Evolutionary conservation across 2,329 filamentous ascomycete species (phyloP), one percentile per base, ranked within the genome.

Genomic region (Neopestalotiopsis rosae): DNA sequence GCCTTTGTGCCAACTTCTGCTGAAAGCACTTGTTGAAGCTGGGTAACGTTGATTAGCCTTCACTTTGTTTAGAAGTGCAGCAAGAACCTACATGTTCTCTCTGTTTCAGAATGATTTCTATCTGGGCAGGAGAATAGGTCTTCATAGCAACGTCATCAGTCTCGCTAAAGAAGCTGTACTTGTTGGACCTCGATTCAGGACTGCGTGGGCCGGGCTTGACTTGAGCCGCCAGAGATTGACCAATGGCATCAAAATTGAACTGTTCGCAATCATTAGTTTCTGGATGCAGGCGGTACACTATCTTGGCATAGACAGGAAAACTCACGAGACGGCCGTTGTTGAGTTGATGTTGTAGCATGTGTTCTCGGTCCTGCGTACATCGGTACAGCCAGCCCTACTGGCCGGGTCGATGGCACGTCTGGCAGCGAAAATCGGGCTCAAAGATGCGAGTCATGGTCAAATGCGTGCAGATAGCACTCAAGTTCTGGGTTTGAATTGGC

Each of bases 341-440:
- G 13, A 79, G 72, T 20, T 79, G 77, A 57, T 82, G 79, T 20
- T 82, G 78, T 38, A 87, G 74, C 56, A 82, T 73, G 17, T 80
- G 74, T 72, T 79, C 77, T 61, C 81, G 73, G 63, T 82, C 80
- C 59, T 76, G 72, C 28, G 76, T 69, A 78, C 94, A 96, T 69
- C 87, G 84, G 78, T 93, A 96, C 28, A 96, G 81, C 88, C 91
- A 96, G 32, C 92, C 92, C 66, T 91, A 84, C 17, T 84, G 80
- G 0, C 91, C 87, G 1, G 79, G 78, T 56, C 81, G 80, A 52
- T 81, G 81, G 74, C 93, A 96, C 30, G 84, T 76, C 7, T 85
- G 80, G 79, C 93, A 96, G 20, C 78, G 75, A 61, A 83, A 78
- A 34, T 83, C 76, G 24, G 80, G 69, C 42, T 86, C 86, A 73